Conservation (phyloP, 2,329 filamentous ascomycete genomes). For the Phaeosphaeria sp. region DNA sequence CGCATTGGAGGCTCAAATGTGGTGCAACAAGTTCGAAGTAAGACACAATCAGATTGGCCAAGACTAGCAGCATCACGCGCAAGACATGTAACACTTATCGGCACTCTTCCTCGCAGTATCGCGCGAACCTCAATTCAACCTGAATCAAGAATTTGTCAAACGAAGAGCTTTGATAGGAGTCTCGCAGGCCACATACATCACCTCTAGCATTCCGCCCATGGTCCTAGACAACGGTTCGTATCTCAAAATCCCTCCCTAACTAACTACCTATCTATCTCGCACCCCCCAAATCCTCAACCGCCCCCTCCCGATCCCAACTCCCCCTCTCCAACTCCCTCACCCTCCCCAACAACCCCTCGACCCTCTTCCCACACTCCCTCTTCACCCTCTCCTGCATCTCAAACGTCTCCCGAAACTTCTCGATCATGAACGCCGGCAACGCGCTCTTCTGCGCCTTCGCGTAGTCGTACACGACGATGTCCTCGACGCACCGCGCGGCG, state of each 20-base stretch:
- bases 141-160: not conserved
- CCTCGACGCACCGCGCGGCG: slow-evolving; percentile 78
- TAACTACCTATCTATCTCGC: slow-evolving; percentile 13
- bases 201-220: no score
- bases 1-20: no score
- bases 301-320: slow-evolving; percentile 76
- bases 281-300: slow-evolving; percentile 69
- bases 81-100: no score
- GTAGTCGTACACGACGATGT: slow-evolving; percentile 82
- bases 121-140: no score
- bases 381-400: slow-evolving; percentile 67
- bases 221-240: not conserved
- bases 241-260: not conserved
- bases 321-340: slow-evolving; percentile 69
- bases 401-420: slow-evolving; percentile 67
- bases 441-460: slow-evolving; percentile 61
- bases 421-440: slow-evolving; percentile 67
- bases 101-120: no score
- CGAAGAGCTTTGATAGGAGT: no score
- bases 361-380: slow-evolving; percentile 58
- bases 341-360: slow-evolving; percentile 57
- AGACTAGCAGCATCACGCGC: no score
- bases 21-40: no score
- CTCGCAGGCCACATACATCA: no score
- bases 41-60: no score